Conservation (phyloP, 192 early-diverging fungal species). For the Backusella luteola region DNA sequence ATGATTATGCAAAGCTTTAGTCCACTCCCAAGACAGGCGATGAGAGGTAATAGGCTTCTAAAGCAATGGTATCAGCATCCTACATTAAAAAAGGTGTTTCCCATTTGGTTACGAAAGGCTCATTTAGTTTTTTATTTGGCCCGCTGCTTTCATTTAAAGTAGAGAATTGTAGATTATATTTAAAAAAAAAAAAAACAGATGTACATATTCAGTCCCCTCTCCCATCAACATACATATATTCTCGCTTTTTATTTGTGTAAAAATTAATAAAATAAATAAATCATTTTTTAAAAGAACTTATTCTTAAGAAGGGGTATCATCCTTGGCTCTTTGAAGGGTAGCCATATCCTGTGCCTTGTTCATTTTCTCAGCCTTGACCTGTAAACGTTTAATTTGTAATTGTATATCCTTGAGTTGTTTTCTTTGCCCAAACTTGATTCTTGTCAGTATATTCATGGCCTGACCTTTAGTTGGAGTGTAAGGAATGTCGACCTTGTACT, state of each 20-base stretch:
- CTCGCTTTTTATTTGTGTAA: neutral
- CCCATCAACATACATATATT: neutral
- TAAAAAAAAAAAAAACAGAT: neutral
- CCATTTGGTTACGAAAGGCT: neutral
- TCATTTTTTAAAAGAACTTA: neutral
- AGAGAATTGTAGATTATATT: neutral
- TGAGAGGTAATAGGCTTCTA: neutral
- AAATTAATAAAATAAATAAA: neutral
- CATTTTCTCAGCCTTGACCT: neutral
- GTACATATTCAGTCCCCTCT: neutral
- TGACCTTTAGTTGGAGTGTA: constrained; percentile 55
- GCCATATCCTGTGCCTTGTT: neutral
- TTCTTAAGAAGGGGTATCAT: neutral
- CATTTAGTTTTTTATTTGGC: neutral
- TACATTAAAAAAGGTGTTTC: neutral
- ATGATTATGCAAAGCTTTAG: neutral
- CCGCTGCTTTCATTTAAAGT: neutral
- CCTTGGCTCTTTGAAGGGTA: neutral
- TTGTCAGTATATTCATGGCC: constrained; percentile 69
- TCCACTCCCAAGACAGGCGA: neutral
- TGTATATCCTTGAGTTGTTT: constrained; percentile 21
- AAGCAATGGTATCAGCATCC: neutral
- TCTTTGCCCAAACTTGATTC: constrained; percentile 50
- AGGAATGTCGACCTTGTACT: constrained; percentile 24
- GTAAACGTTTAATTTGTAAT: neutral